Evolutionary conservation across 768 basidiomycete genomes (phyloP).

Genomic region (Agrocybe chaxingu): DNA sequence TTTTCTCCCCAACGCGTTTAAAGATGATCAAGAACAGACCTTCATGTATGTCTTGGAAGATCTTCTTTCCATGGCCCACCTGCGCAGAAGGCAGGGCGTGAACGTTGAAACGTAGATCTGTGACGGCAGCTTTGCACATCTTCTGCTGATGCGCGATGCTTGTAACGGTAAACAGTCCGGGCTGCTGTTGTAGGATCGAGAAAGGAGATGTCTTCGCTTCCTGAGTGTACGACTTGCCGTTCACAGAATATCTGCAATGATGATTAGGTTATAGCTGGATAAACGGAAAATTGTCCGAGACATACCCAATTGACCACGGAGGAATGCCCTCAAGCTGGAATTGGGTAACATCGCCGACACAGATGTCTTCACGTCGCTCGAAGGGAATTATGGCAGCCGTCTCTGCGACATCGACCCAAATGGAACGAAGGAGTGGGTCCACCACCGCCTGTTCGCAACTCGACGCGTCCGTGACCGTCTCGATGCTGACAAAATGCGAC

Average conservation of each 20-base stretch:
- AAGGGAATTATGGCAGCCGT: conserved; percentile 90
- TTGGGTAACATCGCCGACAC: conserved; percentile 85
- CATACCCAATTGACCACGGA: conserved; percentile 87
- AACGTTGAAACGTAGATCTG: conserved; percentile 69
- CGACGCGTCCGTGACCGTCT: conserved; percentile 75
- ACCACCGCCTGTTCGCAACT: conserved; percentile 74
- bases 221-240: conserved; percentile 69
- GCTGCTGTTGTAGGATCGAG: conserved; percentile 75
- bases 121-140: conserved; percentile 81
- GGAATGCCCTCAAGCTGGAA: conserved; percentile 94
- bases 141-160: conserved; percentile 92
- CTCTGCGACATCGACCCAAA: conserved; percentile 95
- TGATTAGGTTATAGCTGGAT: background rate
- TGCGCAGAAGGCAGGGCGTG: conserved; percentile 86
- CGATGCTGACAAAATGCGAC: conserved; percentile 75
- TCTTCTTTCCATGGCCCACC: conserved; percentile 80
- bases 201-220: conserved; percentile 81
- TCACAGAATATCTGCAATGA: conserved; percentile 67
- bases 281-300: conserved; percentile 11
- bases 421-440: conserved; percentile 55
- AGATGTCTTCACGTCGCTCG: conserved; percentile 75
- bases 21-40: conserved; percentile 40
- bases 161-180: conserved; percentile 81
- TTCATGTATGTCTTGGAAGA: conserved; percentile 87
- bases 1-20: too few species aligned